A percentile compares a stretch with the other conserved stretches of the same genome.
phyloP scores from a whole-genome alignment of 2,329 filamentous ascomycete species.

The Zelopaecilomyces penicillatus region DNA sequence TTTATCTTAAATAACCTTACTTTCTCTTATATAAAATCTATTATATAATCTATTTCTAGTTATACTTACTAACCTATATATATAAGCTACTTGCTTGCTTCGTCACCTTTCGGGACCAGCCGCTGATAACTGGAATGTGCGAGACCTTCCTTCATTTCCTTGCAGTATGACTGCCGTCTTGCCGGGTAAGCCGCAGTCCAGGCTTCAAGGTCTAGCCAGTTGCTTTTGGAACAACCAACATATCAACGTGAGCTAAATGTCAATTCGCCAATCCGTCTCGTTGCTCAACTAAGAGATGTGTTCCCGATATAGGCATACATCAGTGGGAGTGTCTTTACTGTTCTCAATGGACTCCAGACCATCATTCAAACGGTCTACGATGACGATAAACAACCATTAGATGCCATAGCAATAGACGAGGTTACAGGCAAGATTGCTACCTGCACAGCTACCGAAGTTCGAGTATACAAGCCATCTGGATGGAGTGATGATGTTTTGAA shows the following conservation, averaged over 20 bases:
- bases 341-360: constrained; percentile 65
- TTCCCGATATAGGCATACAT: constrained; percentile 62
- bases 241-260: constrained; percentile 53
- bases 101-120: neutral
- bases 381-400: constrained; percentile 59
- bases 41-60: neutral
- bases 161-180: constrained; percentile 68
- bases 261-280: neutral
- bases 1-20: neutral
- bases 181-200: constrained; percentile 69
- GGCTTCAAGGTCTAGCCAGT: constrained; percentile 68
- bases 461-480: constrained; percentile 70
- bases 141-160: too few relatives aligned
- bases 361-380: constrained; percentile 89
- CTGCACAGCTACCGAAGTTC: constrained; percentile 57
- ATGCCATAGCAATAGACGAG: constrained; percentile 76
- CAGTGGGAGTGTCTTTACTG: constrained; percentile 77
- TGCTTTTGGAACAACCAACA: constrained; percentile 65
- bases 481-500: constrained; percentile 63
- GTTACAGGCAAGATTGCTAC: constrained; percentile 76
- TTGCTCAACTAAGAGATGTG: neutral
- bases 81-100: neutral
- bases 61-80: neutral
- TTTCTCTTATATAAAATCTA: neutral
- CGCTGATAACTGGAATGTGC: too few relatives aligned